Evolutionary conservation across 306 rosid species (phyloP), one percentile per base, ranked within the genome.

Genomic region (Crataegus laevigata): DNA sequence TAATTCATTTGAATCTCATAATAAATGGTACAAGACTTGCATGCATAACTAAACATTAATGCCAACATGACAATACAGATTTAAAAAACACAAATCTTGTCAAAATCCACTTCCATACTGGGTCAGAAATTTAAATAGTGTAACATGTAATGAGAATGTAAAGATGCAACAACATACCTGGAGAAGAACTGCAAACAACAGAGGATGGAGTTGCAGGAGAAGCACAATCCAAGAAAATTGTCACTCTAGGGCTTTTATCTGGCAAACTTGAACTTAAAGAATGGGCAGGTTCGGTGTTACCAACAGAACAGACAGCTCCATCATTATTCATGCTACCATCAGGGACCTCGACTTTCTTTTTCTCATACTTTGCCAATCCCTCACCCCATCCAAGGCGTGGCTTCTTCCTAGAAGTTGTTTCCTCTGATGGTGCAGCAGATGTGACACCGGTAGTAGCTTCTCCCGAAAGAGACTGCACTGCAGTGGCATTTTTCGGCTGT

Each of bases 121-220:
- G n/a, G 10, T 62, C 54, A 54, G 24, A 54, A 22, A 11, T n/a
- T 54, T 34, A 32, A 24, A n/a, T 54, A 29, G 17, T 8, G 14
- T 30, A 28, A 42, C 54, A 55, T 29, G 12, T 61, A 34, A 77
- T 28, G 4, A n/a, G 2, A 24, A 17, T 51, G 24, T 21, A 60
- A 62, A 24, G 10, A 55, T 25, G 32, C 12, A 58, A 63, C 51
- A 63, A 71, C 68, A 60, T 79, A 96, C 99, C 99, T 79, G 98
- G 92, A 15, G 97, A 92, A 77, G 99, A 92, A 83, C 99, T 96
- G 83, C 97, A 96, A 57, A 93, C 94, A 84, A 92, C 91, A 79
- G 99, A 89, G 67, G 98, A 96, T 75, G 99, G 99, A 58, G 98
- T 96, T 32, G 97, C 91, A 68, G 99, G 99, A 45, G 98, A 96